These are phyloP conservation scores for Thymus quinquecostatus DNA, from an alignment of 257 asterid genomes.

Conservation along the genomic window DNA sequence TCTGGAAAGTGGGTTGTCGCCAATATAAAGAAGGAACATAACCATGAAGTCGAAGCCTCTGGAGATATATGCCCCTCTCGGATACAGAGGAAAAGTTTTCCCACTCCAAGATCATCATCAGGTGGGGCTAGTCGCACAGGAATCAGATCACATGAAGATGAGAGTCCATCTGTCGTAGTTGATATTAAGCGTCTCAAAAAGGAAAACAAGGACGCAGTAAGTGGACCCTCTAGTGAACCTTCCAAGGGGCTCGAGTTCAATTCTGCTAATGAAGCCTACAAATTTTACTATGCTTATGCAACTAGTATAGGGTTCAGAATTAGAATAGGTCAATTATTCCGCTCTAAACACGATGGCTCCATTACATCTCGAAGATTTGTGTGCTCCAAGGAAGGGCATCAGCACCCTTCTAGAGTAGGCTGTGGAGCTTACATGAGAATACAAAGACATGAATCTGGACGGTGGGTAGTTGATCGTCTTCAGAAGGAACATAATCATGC, in stretches of 20 bases:
- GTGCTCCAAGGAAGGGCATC: conserved; percentile 96
- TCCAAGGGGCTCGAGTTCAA: conserved; percentile 73
- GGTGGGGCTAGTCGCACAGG: conserved; percentile 86
- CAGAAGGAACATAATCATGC: conserved; percentile 85
- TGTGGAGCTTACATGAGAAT: conserved; percentile 94
- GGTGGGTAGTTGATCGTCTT: conserved; percentile 90
- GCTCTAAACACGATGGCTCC: conserved; percentile 89
- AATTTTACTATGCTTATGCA: conserved; percentile 71
- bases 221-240: conserved; percentile 71
- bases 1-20: conserved; percentile 93
- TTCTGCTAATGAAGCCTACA: conserved; percentile 82
- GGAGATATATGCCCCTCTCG: conserved; percentile 68
- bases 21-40: conserved; percentile 84
- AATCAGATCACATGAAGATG: conserved; percentile 82
- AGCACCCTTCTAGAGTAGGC: conserved; percentile 95
- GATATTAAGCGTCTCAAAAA: conserved; percentile 71
- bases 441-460: conserved; percentile 85
- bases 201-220: conserved; percentile 56
- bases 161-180: conserved; percentile 55
- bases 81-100: conserved; percentile 61
- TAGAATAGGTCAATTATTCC: conserved; percentile 90
- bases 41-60: conserved; percentile 70
- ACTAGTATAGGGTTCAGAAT: conserved; percentile 71
- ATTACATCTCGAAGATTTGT: conserved; percentile 96
- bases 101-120: conserved; percentile 63